Percentiles rank a stretch among this genome's conserved stretches.
Conservation (phyloP, 2,329 filamentous ascomycete species). For the Fusarium illudens region DNA sequence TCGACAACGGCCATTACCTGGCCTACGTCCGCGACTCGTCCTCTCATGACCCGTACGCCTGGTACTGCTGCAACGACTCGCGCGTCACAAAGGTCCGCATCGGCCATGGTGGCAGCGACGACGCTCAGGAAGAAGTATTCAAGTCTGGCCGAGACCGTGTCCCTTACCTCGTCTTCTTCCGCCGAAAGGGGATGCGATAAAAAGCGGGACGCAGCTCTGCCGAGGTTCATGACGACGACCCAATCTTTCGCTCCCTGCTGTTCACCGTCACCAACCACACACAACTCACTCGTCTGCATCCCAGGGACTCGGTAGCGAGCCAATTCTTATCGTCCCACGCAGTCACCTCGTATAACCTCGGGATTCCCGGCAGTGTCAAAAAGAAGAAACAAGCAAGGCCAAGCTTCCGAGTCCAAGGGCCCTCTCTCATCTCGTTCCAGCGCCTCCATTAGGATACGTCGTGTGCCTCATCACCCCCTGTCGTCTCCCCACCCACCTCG, state of each 20-base stretch:
- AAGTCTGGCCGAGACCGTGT: conserved; percentile 49
- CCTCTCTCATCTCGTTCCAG: not conserved
- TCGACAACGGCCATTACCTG: conserved; percentile 82
- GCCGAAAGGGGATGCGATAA: conserved; percentile 47
- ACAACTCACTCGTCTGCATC: not conserved
- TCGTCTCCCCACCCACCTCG: not conserved
- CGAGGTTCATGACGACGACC: not conserved
- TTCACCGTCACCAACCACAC: not conserved
- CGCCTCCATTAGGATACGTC: not conserved
- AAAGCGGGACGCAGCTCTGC: not conserved
- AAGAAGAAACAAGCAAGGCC: not conserved
- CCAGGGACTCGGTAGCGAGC: not conserved
- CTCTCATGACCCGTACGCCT: conserved; percentile 53
- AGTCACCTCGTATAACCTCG: not conserved
- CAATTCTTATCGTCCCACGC: not conserved
- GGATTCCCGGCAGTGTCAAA: conserved; percentile 1
- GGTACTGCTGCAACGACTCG: conserved; percentile 61
- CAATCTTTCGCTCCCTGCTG: not conserved
- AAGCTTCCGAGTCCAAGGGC: not conserved
- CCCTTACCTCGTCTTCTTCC: conserved; percentile 59
- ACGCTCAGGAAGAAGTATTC: conserved; percentile 52
- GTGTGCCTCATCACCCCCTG: not conserved
- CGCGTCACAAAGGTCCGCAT: conserved; percentile 53
- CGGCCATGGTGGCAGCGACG: conserved; percentile 47
- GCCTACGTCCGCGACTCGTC: conserved; percentile 70